Evolutionary conservation across 129 eudicot species (phyloP).

Genomic region (Artemisia argyi): DNA sequence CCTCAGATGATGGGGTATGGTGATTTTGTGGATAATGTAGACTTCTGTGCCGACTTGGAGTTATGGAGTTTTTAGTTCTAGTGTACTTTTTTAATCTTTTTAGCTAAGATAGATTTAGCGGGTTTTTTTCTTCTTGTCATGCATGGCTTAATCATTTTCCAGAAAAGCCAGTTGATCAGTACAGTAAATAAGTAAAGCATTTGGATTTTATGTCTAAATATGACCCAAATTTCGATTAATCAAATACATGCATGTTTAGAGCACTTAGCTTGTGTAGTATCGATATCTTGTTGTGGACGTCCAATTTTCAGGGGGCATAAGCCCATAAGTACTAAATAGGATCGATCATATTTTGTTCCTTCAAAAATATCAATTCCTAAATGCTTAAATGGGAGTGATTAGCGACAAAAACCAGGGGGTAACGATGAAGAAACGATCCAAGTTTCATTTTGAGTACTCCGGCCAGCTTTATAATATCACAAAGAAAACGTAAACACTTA

Average conservation of each 20-base stretch:
- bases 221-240: neutral
- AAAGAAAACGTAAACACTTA: too few relatives aligned
- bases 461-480: too few relatives aligned
- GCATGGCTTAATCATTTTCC: neutral
- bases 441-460: too few relatives aligned
- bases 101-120: neutral
- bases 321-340: too few relatives aligned
- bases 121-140: neutral
- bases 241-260: neutral
- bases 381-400: too few relatives aligned
- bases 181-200: neutral
- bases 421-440: too few relatives aligned
- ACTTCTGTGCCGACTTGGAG: conserved; percentile 31
- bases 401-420: too few relatives aligned
- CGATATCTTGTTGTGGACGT: too few relatives aligned
- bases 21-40: conserved; percentile 38
- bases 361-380: too few relatives aligned
- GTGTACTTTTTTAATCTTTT: neutral
- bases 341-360: too few relatives aligned
- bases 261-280: too few relatives aligned
- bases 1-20: conserved; percentile 39
- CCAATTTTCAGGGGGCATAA: too few relatives aligned
- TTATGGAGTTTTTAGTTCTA: conserved; percentile 52
- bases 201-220: neutral
- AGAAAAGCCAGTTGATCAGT: neutral